Conservation (phyloP, 495 filamentous ascomycete genomes). For the Tuber calosporum region DNA sequence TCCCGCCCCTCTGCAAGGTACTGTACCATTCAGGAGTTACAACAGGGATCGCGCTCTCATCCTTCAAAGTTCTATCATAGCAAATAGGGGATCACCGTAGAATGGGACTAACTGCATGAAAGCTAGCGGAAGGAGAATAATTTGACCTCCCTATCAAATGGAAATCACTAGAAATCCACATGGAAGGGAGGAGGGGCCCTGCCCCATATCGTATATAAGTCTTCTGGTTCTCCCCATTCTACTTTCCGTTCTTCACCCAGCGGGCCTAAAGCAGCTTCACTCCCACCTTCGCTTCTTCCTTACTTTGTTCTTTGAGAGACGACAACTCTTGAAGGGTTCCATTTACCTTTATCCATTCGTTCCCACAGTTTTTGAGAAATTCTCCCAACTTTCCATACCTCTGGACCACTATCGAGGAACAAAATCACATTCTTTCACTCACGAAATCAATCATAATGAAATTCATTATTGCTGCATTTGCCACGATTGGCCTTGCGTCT, state of each 20-base stretch:
- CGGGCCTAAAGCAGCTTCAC: slow-evolving; percentile 10
- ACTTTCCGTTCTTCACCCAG: slow-evolving; percentile 18
- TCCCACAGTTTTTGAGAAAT: slow-evolving; percentile 12
- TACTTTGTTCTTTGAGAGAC: slow-evolving; percentile 16
- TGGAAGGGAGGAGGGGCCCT: background rate
- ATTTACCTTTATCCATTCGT: slow-evolving; percentile 9
- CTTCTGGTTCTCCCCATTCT: background rate
- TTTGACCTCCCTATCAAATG: background rate
- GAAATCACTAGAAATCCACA: background rate
- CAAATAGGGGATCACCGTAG: background rate
- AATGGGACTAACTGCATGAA: background rate
- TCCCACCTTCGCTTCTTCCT: slow-evolving; percentile 6
- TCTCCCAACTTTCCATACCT: slow-evolving; percentile 14
- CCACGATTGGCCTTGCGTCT: slow-evolving; percentile 11
- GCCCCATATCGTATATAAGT: background rate
- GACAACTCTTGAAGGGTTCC: slow-evolving; percentile 30
- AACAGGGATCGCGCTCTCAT: background rate
- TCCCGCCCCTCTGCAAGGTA: background rate
- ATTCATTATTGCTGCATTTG: slow-evolving; percentile 11
- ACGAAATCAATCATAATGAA: slow-evolving; percentile 17
- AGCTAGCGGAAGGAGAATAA: background rate
- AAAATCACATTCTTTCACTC: background rate
- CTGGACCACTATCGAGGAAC: background rate
- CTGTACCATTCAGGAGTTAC: background rate
- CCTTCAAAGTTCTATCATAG: background rate